phyloP scores from a whole-genome alignment of 1,139 yeast species.

The Debaryomyces udenii region DNA sequence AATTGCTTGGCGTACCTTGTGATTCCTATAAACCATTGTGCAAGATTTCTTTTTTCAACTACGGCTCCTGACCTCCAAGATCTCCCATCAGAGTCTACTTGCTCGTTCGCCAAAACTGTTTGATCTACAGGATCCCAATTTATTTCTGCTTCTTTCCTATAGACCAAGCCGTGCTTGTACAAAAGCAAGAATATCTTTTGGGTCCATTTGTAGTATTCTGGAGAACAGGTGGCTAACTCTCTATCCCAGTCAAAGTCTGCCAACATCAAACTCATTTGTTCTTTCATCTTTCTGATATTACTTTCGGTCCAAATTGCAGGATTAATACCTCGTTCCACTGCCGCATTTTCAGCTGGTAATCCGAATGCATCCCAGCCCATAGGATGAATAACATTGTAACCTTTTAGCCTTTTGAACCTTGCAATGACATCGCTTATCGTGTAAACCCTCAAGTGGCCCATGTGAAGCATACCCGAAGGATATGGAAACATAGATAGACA shows the following conservation, averaged over 20 bases:
- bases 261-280: conserved; percentile 74
- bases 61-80: conserved; percentile 98
- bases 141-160: conserved; percentile 81
- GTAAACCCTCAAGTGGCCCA: conserved; percentile 93
- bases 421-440: conserved; percentile 86
- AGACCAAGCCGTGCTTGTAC: conserved; percentile 77
- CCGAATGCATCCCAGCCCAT: conserved; percentile 99
- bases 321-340: conserved; percentile 77
- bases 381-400: conserved; percentile 83
- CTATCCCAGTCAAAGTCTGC: conserved; percentile 95
- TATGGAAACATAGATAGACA: conserved; percentile 92
- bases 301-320: conserved; percentile 82
- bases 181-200: conserved; percentile 80
- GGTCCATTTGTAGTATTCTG: conserved; percentile 91
- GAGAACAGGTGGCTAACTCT: conserved; percentile 84
- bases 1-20: conserved; percentile 76
- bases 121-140: conserved; percentile 98
- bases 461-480: conserved; percentile 89
- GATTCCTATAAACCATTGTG: conserved; percentile 93
- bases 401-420: conserved; percentile 75
- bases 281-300: conserved; percentile 81
- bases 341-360: conserved; percentile 97
- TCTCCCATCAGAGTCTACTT: conserved; percentile 85
- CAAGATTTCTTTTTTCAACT: conserved; percentile 77
- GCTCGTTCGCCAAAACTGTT: conserved; percentile 95